Evolutionary conservation across 306 rosid genomes (phyloP).

Genomic region (Lathyrus oleraceus): DNA sequence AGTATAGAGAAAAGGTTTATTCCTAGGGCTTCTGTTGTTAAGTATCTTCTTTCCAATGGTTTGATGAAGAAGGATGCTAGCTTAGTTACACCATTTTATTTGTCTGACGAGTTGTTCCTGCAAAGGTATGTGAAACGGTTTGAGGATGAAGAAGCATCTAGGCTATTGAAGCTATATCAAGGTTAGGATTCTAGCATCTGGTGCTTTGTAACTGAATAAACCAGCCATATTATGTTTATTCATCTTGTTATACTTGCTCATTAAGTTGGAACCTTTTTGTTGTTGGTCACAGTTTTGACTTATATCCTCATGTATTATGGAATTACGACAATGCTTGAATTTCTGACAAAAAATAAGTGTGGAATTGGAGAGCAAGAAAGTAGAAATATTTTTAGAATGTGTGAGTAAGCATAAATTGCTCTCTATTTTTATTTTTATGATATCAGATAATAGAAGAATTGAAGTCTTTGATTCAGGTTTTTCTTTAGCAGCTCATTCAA

Average conservation of each 20-base stretch:
- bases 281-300: background rate
- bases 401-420: background rate
- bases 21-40: slow-evolving; percentile 42
- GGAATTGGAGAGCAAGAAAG: background rate
- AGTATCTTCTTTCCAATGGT: slow-evolving; percentile 42
- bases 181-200: background rate
- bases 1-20: slow-evolving; percentile 52
- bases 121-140: slow-evolving; percentile 33
- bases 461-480: background rate
- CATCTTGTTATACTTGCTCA: slow-evolving; percentile 2
- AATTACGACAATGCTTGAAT: background rate
- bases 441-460: background rate
- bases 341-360: background rate
- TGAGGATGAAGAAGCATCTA: slow-evolving; percentile 1
- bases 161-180: slow-evolving; percentile 24
- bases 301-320: background rate
- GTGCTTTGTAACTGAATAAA: background rate
- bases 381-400: background rate
- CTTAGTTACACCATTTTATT: slow-evolving; percentile 6
- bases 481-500: background rate
- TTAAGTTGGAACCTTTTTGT: background rate
- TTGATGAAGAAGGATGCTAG: slow-evolving; percentile 33
- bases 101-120: slow-evolving; percentile 30
- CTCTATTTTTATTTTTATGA: background rate
- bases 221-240: background rate